A percentile compares a stretch with the other conserved stretches of the same genome.
Conservation (phyloP, 2,329 filamentous ascomycete genomes). For the Ceratocystiopsis sp. region DNA sequence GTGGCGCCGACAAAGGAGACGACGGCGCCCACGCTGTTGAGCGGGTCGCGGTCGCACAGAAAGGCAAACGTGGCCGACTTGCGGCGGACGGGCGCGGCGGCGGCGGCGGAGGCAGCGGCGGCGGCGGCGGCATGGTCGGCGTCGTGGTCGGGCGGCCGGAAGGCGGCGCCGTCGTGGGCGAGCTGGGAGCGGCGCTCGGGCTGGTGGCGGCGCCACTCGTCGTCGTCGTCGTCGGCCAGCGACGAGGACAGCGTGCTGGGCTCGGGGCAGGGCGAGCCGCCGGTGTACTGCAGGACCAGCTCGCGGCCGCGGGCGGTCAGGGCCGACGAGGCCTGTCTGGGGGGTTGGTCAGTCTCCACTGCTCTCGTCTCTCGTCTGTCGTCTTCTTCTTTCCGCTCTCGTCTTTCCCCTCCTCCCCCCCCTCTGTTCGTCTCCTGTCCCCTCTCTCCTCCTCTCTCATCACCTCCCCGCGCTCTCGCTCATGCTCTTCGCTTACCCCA, state of each 20-base stretch:
- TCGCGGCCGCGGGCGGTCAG: slow-evolving; percentile 50
- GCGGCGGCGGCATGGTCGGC: slow-evolving; percentile 5
- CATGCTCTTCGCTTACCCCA: slow-evolving; percentile 34
- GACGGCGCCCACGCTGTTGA: slow-evolving; percentile 41
- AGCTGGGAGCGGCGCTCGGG: no score
- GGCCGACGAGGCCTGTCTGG: slow-evolving; percentile 36
- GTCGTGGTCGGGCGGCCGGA: slow-evolving; percentile 15
- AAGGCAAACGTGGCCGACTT: slow-evolving; percentile 86
- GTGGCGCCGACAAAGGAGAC: slow-evolving; percentile 69
- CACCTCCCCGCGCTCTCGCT: no score
- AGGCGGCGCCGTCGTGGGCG: background rate
- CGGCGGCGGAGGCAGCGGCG: slow-evolving; percentile 4
- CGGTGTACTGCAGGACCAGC: slow-evolving; percentile 59
- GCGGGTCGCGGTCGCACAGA: slow-evolving; percentile 73
- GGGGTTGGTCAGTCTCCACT: background rate
- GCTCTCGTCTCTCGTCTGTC: background rate
- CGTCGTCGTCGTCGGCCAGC: slow-evolving; percentile 12
- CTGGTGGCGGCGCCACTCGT: no score
- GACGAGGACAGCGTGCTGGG: slow-evolving; percentile 15
- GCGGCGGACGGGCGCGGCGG: slow-evolving; percentile 23
- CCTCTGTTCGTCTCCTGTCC: no score
- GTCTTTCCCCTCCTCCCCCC: background rate
- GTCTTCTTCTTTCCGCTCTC: background rate
- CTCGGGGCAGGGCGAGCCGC: slow-evolving; percentile 56
- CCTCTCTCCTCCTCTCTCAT: no score